phyloP scores from a whole-genome alignment of 345 rosid genomes.

The Lepidium aucheri region DNA sequence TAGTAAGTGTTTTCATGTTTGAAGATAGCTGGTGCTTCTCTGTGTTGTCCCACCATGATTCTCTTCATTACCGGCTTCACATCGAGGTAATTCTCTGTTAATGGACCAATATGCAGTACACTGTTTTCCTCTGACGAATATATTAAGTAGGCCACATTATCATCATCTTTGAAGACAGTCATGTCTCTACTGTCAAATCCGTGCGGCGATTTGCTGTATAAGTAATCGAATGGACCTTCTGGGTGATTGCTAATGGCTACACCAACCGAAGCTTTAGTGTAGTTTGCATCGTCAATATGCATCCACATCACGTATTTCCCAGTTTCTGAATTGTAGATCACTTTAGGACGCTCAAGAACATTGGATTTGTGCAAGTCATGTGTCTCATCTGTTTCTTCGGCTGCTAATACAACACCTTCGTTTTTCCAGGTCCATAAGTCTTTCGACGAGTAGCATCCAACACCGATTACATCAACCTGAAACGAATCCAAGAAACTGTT shows the following conservation, averaged over 20 bases:
- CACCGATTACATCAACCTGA: conserved; percentile 95
- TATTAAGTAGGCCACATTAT: conserved; percentile 62
- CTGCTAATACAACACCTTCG: conserved; percentile 78
- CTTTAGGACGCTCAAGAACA: conserved; percentile 93
- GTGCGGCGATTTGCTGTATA: conserved; percentile 68
- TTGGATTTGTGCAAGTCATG: conserved; percentile 81
- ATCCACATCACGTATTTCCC: conserved; percentile 92
- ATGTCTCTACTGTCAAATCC: conserved; percentile 89
- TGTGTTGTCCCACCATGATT: conserved; percentile 63
- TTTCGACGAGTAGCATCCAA: conserved; percentile 91
- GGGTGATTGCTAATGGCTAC: conserved; percentile 66
- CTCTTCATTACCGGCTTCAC: conserved; percentile 44
- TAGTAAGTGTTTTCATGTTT: conserved; percentile 72
- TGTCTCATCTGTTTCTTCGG: conserved; percentile 58
- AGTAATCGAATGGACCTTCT: conserved; percentile 74
- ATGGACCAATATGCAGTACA: conserved; percentile 77
- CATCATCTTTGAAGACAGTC: conserved; percentile 85
- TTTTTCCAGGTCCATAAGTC: conserved; percentile 93
- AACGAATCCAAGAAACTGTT: background rate
- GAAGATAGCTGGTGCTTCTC: conserved; percentile 89
- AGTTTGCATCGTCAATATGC: conserved; percentile 87
- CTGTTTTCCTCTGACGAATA: conserved; percentile 89
- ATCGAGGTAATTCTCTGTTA: conserved; percentile 63
- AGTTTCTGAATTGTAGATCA: conserved; percentile 63
- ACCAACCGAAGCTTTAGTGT: conserved; percentile 86